Base-by-base conservation (phyloP, 768 basidiomycete species). In the Porphyrellus cyaneotinctus region DNA sequence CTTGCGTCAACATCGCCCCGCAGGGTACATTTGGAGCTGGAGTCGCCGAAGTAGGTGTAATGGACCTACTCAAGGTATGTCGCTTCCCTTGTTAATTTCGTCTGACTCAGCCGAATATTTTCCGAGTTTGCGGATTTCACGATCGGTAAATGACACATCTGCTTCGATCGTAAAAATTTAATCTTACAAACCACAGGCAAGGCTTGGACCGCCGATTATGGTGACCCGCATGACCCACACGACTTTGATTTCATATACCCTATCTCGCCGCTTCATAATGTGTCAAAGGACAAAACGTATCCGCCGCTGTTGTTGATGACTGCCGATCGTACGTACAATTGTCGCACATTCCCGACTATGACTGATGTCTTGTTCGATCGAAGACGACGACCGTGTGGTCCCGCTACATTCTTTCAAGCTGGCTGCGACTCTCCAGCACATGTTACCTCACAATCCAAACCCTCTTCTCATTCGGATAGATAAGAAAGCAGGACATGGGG, bases 381-480 rank as follows among this genome's bases (percentile, higher is more conserved):
- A 60, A 89, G 88, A 89, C 56, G 90, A 91, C 58, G 88, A 90
- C 61, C 84, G 90, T 31, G 90, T 92, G n/a, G 88, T 91, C 6
- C 88, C 88, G 2, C 72, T 89, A 64, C 91, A 91, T 69, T 88
- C 88, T 10, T 91, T 88, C 79, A 93, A 93, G 70, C 76, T 82
- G 46, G 83, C 85, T 0, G 91, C 91, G 15, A 82, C 82, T n/a
- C 72, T 91, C 33, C 90, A 93, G 64, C 70, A 91, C 63, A 71
- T 68, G 2, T 69, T 81, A 1, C 76, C 86, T 1, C 60, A 82
- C 42, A 92, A 91, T 65, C 79, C 81, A 0, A 70, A 89, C 60
- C 91, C 90, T 6, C 72, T 92, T 13, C 74, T 93, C 18, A 72
- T 91, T 43, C 80, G 88, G 20, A 82, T 92, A 24, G 88, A 91